Evolutionary conservation across 2,329 filamentous ascomycete species (phyloP).

Genomic region (Claviceps pusilla): DNA sequence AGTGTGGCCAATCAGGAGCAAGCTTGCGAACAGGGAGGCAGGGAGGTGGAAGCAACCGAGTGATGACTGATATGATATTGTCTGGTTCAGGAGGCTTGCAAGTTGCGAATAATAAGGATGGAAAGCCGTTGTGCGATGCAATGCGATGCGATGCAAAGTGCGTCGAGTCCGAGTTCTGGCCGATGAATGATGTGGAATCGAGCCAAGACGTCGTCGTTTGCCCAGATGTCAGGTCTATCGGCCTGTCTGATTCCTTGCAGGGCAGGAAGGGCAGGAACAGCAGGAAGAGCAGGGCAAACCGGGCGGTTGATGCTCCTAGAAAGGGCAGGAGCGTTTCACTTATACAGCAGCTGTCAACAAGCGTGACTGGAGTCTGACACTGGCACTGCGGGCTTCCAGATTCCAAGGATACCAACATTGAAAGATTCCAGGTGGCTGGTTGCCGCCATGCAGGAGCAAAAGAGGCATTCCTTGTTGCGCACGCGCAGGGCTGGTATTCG

Average conservation of each 20-base stretch:
- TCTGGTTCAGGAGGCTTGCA: neutral
- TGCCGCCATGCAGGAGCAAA: no score
- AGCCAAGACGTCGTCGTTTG: neutral
- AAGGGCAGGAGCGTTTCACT: constrained; percentile 2
- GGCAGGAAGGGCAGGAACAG: neutral
- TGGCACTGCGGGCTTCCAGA: neutral
- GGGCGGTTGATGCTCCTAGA: neutral
- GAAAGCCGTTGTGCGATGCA: neutral
- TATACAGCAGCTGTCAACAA: neutral
- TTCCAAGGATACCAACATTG: neutral
- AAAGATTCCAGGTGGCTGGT: no score
- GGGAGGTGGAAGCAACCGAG: neutral
- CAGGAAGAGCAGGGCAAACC: neutral
- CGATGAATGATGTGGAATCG: neutral
- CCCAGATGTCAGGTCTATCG: neutral
- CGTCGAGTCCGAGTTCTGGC: neutral
- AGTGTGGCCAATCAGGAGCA: constrained; percentile 1
- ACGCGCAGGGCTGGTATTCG: neutral
- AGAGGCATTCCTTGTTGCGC: neutral
- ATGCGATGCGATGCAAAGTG: neutral
- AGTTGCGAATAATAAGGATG: neutral
- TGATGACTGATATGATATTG: neutral
- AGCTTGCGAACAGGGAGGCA: neutral
- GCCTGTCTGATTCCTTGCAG: neutral
- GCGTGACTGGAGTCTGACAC: neutral